Base-by-base conservation (phyloP, 805 yeast genomes). In the Lipomyces orientalis region DNA sequence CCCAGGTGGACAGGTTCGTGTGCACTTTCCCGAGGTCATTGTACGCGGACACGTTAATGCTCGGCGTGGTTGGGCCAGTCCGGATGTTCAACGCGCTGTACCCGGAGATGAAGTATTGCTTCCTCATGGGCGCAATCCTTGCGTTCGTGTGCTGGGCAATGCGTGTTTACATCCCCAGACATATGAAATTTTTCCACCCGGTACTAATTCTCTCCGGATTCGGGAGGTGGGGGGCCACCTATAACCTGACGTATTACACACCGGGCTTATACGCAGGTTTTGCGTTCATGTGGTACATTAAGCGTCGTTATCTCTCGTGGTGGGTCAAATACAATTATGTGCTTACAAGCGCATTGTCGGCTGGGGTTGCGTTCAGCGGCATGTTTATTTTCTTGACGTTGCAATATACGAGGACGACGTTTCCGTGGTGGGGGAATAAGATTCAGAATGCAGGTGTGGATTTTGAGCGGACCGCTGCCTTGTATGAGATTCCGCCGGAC, bases 301-400 rank as follows among this genome's bases (percentile, higher is more conserved):
- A 85, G 68, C 81, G 85, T 59, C 80, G 81, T 67, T 87, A 85
- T 78, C 79, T 84, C 60, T 79, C 81, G 58, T 89, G 92, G 93
- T 89, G 93, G 92, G 86, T 88, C 43, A 88, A 88, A 76, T 89
- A 88, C 76, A 88, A 88, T 76, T 88, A 87, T 75, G 83, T 87
- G 3, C 78, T 89, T 59, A 83, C 90, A 25, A 87, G 90, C 33
- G 92, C 87, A 1, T 77, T 89, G 25, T 88, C 88, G 52, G 84
- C 89, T 4, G 91, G 91, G 1, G 83, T 88, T 19, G 90, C 91
- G 0, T 81, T 87, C 69, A 82, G 88, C 35, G 84, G 89, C 1
- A 78, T 89, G 62, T 66, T 87, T 31, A 83, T 88, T 14, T 88
- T 87, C 73, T 80, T 87, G 73, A 75, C 79, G 1, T 79, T 80